phyloP scores from a whole-genome alignment of 164 flowering plant genomes.

The Vitis labrusca region DNA sequence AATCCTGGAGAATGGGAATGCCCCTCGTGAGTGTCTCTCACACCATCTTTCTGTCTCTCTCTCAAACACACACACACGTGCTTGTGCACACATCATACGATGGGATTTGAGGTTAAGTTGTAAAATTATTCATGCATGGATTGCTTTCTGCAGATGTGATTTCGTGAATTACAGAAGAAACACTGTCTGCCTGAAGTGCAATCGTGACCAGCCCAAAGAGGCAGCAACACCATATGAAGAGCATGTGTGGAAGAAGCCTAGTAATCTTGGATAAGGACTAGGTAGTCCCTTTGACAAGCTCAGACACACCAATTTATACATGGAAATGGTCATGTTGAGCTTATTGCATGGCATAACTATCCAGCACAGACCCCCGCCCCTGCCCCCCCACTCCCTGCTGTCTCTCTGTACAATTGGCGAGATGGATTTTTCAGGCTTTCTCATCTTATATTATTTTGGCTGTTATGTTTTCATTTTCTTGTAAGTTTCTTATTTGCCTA shows the following conservation, averaged over 20 bases:
- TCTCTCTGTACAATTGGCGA: no score
- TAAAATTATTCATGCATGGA: background rate
- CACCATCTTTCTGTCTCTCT: background rate
- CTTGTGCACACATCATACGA: no score
- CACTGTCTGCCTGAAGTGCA: conserved; percentile 62
- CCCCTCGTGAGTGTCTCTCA: conserved; percentile 56
- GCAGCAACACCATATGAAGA: conserved; percentile 34
- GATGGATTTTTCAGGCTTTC: no score
- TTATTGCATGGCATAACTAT: no score
- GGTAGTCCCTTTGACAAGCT: conserved; percentile 7
- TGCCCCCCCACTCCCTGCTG: no score
- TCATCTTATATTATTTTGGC: no score
- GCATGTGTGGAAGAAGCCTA: conserved; percentile 37
- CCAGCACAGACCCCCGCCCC: no score
- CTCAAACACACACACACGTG: no score
- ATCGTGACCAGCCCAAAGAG: conserved; percentile 46
- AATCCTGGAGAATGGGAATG: conserved; percentile 93
- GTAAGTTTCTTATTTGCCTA: no score
- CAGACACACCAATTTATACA: no score
- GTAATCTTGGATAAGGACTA: background rate
- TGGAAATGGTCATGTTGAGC: no score
- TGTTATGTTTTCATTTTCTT: no score
- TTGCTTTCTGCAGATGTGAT: conserved; percentile 58
- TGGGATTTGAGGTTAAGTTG: background rate
- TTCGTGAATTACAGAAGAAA: conserved; percentile 70